Percentiles rank a stretch among this genome's conserved stretches.
Conservation (phyloP, 306 rosid species). For the Astragalus membranaceus region DNA sequence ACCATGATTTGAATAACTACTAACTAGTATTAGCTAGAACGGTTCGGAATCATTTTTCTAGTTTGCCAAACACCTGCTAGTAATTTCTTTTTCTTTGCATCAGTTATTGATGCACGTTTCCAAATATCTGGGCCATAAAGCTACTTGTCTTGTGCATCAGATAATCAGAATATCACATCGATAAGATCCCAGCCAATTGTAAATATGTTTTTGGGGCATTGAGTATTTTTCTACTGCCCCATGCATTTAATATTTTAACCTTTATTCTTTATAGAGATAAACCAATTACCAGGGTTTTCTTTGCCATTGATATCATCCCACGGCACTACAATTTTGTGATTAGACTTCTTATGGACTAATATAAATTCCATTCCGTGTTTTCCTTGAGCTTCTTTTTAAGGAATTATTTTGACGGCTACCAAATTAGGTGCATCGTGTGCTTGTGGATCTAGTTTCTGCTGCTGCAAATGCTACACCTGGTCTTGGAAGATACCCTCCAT, state of each 20-base stretch:
- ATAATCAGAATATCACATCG: neutral
- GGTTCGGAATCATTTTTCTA: neutral
- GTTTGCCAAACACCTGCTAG: neutral
- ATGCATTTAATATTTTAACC: constrained; percentile 2
- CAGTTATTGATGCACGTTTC: neutral
- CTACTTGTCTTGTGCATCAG: neutral
- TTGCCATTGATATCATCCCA: constrained; percentile 1
- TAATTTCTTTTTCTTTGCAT: neutral
- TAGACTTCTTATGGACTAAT: neutral
- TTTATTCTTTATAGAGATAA: neutral
- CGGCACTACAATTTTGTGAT: neutral
- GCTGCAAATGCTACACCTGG: constrained; percentile 96
- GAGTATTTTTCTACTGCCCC: neutral
- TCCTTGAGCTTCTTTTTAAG: neutral
- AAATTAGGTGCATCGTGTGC: constrained; percentile 80
- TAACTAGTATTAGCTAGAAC: neutral
- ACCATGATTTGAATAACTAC: too few species aligned
- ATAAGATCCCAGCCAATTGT: neutral
- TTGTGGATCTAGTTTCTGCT: constrained; percentile 83
- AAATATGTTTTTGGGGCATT: neutral
- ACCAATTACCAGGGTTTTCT: neutral
- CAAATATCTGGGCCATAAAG: neutral
- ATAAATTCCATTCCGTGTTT: neutral
- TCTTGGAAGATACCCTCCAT: constrained; percentile 98
- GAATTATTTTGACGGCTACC: constrained; percentile 5